Conservation (phyloP, 2,329 filamentous ascomycete genomes). For the Lasiodiplodia sp. region DNA sequence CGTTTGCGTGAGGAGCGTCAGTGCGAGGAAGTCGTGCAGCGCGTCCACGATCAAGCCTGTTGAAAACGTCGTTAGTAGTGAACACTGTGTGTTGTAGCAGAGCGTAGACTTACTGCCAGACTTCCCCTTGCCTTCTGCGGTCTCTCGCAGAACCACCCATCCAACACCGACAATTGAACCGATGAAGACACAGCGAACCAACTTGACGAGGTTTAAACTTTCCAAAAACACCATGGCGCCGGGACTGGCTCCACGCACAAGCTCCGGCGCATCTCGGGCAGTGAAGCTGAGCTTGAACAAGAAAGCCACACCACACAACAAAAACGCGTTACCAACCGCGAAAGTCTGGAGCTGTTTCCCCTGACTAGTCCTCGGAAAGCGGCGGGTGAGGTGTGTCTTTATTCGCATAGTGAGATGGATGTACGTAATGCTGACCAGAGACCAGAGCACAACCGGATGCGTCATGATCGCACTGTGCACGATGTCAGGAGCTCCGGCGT, state of each 20-base stretch:
- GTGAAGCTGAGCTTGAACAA: conserved; percentile 93
- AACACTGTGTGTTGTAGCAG: not conserved
- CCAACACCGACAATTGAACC: conserved; percentile 35
- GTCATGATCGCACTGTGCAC: conserved; percentile 72
- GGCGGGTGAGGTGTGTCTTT: conserved; percentile 38
- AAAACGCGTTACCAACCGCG: conserved; percentile 30
- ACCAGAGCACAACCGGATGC: conserved; percentile 75
- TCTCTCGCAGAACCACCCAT: conserved; percentile 33
- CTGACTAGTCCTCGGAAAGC: conserved; percentile 4
- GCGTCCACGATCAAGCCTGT: conserved; percentile 20
- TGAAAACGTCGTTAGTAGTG: not conserved
- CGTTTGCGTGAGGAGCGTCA: conserved; percentile 88
- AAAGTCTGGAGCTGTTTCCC: conserved; percentile 21
- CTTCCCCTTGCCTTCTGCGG: conserved; percentile 7
- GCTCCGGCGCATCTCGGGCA: conserved; percentile 83
- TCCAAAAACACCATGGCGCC: conserved; percentile 58
- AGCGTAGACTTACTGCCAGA: conserved; percentile 6
- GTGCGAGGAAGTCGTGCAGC: conserved; percentile 71
- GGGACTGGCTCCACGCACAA: conserved; percentile 56
- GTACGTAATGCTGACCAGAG: conserved; percentile 74
- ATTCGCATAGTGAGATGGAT: conserved; percentile 54
- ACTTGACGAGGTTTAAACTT: conserved; percentile 42
- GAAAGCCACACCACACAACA: conserved; percentile 66
- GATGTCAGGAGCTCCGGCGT: conserved; percentile 88
- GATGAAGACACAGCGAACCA: conserved; percentile 45